Evolutionary conservation across 2,329 filamentous ascomycete species (phyloP).

Genomic region (Sarocladiaceae sp.): DNA sequence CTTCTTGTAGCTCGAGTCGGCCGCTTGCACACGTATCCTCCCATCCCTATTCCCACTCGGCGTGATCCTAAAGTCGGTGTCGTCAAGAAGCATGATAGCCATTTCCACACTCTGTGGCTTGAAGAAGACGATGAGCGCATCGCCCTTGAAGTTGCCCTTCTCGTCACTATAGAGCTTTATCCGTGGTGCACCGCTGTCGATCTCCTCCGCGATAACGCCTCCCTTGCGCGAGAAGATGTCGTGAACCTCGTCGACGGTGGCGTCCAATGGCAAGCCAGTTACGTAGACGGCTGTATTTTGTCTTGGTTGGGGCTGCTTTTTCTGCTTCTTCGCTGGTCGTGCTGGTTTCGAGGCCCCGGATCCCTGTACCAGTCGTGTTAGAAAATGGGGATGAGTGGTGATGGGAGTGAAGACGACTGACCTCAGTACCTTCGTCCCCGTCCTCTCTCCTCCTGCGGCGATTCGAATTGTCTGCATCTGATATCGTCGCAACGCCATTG

Average conservation of each 20-base stretch:
- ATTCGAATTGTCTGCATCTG: not conserved
- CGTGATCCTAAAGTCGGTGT: conserved; percentile 69
- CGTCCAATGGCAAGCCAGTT: conserved; percentile 76
- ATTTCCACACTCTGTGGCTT: conserved; percentile 87
- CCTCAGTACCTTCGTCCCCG: conserved; percentile 8
- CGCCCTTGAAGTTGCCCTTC: conserved; percentile 81
- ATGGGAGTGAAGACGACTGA: conserved; percentile 17
- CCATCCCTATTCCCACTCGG: conserved; percentile 46
- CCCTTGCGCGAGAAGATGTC: conserved; percentile 77
- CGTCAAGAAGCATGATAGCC: conserved; percentile 74
- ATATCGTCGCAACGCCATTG: conserved; percentile 15
- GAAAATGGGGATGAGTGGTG: not conserved
- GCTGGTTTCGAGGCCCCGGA: conserved; percentile 27
- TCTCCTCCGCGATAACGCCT: conserved; percentile 89
- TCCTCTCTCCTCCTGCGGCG: conserved; percentile 4
- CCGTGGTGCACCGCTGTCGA: conserved; percentile 77
- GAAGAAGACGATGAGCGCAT: conserved; percentile 91
- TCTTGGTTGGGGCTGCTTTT: conserved; percentile 42
- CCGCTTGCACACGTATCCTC: conserved; percentile 73
- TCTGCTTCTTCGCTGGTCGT: conserved; percentile 39
- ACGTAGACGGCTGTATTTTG: conserved; percentile 91
- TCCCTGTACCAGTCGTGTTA: conserved; percentile 22
- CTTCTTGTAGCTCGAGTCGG: conserved; percentile 89
- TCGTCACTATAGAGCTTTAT: conserved; percentile 90
- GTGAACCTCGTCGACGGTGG: conserved; percentile 71